These are phyloP conservation scores for Tetragonia tetragonoides DNA, from an alignment of 148 eudicot genomes.

Conservation along the genomic window DNA sequence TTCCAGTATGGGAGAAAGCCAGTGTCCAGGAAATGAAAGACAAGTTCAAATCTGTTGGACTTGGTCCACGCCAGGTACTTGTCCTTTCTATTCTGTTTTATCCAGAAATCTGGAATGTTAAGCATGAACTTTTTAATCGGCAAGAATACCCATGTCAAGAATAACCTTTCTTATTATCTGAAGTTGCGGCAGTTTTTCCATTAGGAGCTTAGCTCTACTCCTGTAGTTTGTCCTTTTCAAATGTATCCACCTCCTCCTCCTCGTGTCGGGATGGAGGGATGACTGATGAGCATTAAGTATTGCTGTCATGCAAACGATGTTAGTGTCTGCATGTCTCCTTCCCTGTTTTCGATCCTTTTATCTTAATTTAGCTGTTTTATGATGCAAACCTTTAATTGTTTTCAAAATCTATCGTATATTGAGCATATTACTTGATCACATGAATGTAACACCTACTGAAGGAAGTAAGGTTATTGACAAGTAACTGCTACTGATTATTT, in stretches of 20 bases:
- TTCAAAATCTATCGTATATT: not conserved
- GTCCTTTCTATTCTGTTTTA: not conserved
- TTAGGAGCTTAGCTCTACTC: not conserved
- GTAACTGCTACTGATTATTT: not conserved
- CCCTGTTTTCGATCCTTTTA: not conserved
- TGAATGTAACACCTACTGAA: not conserved
- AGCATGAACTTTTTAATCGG: not conserved
- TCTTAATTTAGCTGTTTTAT: too few species aligned
- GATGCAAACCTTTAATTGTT: not conserved
- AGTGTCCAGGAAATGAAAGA: constrained; percentile 94
- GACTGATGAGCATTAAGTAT: not conserved
- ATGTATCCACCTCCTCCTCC: not conserved
- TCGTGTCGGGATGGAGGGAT: not conserved
- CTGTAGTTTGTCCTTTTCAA: not conserved
- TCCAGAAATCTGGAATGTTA: constrained; percentile 2
- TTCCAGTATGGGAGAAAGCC: constrained; percentile 81
- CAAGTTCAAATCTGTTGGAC: constrained; percentile 66
- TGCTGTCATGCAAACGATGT: not conserved
- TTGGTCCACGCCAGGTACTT: constrained; percentile 93
- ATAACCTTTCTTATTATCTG: not conserved
- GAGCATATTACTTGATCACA: not conserved
- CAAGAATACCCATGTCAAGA: not conserved
- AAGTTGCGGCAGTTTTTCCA: not conserved
- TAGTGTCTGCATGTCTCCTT: not conserved
- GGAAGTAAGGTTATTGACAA: not conserved